phyloP scores from a whole-genome alignment of 495 filamentous ascomycete genomes.

The Sordaria brevicollis region DNA sequence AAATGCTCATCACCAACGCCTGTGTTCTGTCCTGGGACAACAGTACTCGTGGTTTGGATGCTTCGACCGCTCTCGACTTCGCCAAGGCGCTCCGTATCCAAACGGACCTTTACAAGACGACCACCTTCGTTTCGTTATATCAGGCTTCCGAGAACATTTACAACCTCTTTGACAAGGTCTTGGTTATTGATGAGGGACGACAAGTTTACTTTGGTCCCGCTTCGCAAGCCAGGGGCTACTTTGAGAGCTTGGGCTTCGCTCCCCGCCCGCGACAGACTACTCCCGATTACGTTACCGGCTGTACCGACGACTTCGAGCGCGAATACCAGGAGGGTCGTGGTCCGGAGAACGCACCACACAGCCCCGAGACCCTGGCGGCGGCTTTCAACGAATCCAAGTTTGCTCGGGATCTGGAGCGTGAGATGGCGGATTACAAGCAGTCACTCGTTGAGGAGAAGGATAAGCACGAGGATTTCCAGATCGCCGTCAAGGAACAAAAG shows the following conservation, averaged over 20 bases:
- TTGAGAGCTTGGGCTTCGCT: slow-evolving; percentile 71
- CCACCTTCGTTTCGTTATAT: slow-evolving; percentile 72
- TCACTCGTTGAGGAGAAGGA: slow-evolving; percentile 50
- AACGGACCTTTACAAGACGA: slow-evolving; percentile 69
- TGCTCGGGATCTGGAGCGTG: slow-evolving; percentile 42
- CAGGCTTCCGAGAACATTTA: slow-evolving; percentile 82
- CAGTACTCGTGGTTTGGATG: slow-evolving; percentile 72
- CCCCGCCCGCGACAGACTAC: slow-evolving; percentile 75
- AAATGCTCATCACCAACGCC: slow-evolving; percentile 62
- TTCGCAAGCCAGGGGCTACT: slow-evolving; percentile 60
- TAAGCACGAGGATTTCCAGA: slow-evolving; percentile 61
- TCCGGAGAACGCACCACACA: slow-evolving; percentile 53
- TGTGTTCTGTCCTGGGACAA: slow-evolving; percentile 76
- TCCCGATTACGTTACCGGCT: slow-evolving; percentile 76
- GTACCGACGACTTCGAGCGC: slow-evolving; percentile 73
- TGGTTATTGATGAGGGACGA: slow-evolving; percentile 69
- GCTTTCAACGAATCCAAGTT: slow-evolving; percentile 59
- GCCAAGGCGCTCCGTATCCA: slow-evolving; percentile 63
- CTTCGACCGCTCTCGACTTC: slow-evolving; percentile 67
- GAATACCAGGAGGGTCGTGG: slow-evolving; percentile 58
- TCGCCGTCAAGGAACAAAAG: slow-evolving; percentile 70
- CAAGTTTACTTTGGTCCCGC: slow-evolving; percentile 75
- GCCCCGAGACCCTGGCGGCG: slow-evolving; percentile 49
- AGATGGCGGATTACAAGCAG: slow-evolving; percentile 59
- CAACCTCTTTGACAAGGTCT: slow-evolving; percentile 75